A percentile compares a stretch with the other conserved stretches of the same genome.
Evolutionary conservation across 1,284 basidiomycete species (phyloP).

Genomic region (Heliocybe sulcata): DNA sequence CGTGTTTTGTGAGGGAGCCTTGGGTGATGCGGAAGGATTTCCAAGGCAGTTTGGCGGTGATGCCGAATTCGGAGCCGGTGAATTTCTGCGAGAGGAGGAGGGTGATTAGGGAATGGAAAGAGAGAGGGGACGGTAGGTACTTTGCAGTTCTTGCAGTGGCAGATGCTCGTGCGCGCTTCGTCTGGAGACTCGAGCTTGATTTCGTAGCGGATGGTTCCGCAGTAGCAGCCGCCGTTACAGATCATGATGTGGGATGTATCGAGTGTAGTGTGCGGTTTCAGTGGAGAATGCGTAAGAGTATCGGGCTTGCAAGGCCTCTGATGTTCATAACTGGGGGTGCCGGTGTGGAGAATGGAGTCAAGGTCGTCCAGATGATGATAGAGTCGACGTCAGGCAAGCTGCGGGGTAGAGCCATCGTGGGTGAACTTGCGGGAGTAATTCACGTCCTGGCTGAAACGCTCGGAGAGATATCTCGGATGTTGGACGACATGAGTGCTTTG

Average conservation of each 20-base stretch:
- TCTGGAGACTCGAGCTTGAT: slow-evolving; percentile 14
- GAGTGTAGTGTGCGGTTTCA: not conserved
- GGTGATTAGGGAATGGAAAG: too few species aligned
- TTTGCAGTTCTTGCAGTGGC: slow-evolving; percentile 22
- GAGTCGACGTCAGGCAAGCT: not conserved
- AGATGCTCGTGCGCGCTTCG: slow-evolving; percentile 17
- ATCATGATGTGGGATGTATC: not conserved
- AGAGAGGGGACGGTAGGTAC: slow-evolving; percentile 8
- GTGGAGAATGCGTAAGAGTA: not conserved
- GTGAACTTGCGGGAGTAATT: not conserved
- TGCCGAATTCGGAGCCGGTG: slow-evolving; percentile 15
- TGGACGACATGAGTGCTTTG: too few species aligned
- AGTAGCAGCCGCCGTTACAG: slow-evolving; percentile 8
- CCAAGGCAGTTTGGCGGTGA: slow-evolving; percentile 16
- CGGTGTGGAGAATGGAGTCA: too few species aligned
- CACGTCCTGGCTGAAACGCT: too few species aligned
- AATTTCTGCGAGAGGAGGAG: slow-evolving; percentile 13
- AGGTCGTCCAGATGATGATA: not conserved
- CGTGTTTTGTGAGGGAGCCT: slow-evolving; percentile 14
- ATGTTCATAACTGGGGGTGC: too few species aligned
- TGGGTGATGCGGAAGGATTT: slow-evolving; percentile 12
- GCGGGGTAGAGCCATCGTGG: not conserved
- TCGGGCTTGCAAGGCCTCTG: too few species aligned
- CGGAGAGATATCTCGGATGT: too few species aligned
- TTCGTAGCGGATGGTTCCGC: slow-evolving; percentile 16